A percentile compares a stretch with the other conserved stretches of the same genome.
phyloP scores from a whole-genome alignment of 129 eudicot genomes.

The Scalesia atractyloides region DNA sequence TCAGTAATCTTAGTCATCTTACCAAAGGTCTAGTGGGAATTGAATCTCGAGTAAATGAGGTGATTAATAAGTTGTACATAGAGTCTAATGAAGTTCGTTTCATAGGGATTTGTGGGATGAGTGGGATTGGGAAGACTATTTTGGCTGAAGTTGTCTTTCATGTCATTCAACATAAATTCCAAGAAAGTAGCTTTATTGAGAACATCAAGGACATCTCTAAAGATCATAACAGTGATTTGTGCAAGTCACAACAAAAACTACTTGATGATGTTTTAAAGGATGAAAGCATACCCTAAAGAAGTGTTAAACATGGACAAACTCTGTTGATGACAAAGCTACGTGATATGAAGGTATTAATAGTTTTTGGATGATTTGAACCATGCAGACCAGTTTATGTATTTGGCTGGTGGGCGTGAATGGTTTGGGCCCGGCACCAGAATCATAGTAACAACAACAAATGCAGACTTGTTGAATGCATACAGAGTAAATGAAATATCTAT shows the following conservation, averaged over 20 bases:
- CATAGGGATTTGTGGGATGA: slow-evolving; percentile 31
- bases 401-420: slow-evolving; percentile 30
- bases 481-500: not conserved
- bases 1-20: not conserved
- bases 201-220: slow-evolving; percentile 31
- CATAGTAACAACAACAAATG: not conserved
- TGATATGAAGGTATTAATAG: not conserved
- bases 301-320: slow-evolving; percentile 6
- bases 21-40: slow-evolving; percentile 9
- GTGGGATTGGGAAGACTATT: slow-evolving; percentile 26
- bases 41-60: not conserved
- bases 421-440: slow-evolving; percentile 21
- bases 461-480: not conserved
- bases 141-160: slow-evolving; percentile 5
- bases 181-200: slow-evolving; percentile 16
- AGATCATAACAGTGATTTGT: not conserved
- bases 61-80: not conserved
- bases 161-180: not conserved
- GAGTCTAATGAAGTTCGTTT: slow-evolving; percentile 12
- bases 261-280: slow-evolving; percentile 13
- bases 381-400: slow-evolving; percentile 17
- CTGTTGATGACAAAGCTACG: not conserved
- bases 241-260: slow-evolving; percentile 12
- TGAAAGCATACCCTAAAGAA: not conserved
- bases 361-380: not conserved